Base-by-base conservation (phyloP, 1,139 yeast species). In the Insectozyma bohioensis region DNA sequence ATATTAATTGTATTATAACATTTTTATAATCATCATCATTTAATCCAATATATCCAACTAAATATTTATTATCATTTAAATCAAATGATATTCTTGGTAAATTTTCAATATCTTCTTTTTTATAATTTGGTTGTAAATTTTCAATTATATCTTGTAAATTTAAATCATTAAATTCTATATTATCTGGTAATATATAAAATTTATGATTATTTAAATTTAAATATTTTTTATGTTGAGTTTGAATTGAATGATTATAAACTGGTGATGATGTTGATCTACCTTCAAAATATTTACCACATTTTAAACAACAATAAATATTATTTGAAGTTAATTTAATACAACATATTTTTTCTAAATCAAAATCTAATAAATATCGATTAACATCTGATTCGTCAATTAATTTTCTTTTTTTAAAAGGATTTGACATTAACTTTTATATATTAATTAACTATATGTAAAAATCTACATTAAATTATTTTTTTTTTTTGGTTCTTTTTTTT, bases 241-340 rank as follows among this genome's bases (percentile, higher is more conserved):
- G 72, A 17, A 85, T 66, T 3, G 88, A 67, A 52, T 85, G 95
- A 26, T 63, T 53, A 48, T 78, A 83, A 0, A 92, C 90, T 13
- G 81, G 81, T 0, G 92, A 75, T 10, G 72, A 54, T 35, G 56
- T 58, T 1, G 79, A 73, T 16, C 88, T 64, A 0, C 95, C 95
- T 46, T 79, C 84, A 35, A 77, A 72, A 57, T 77, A 85, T 48
- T 74, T 79, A 25, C 94, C 94, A 56, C 95, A 85, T 0, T 70
- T 72, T 21, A 85, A 57, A 48, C 95, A 85, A 24, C 86, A 79
- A 49, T 84, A 82, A 1, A 85, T 73, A 46, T 83, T 81, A 20
- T 70, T 59, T 26, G 68, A 70, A 0, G 85, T 67, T 12, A 85
- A 59, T 0, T 87, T 72, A 0, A 81, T 74, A 36, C 77, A 69